Evolutionary conservation across 768 basidiomycete species (phyloP), one percentile per base, ranked within the genome.

Genomic region (Tephrocybe sp.): DNA sequence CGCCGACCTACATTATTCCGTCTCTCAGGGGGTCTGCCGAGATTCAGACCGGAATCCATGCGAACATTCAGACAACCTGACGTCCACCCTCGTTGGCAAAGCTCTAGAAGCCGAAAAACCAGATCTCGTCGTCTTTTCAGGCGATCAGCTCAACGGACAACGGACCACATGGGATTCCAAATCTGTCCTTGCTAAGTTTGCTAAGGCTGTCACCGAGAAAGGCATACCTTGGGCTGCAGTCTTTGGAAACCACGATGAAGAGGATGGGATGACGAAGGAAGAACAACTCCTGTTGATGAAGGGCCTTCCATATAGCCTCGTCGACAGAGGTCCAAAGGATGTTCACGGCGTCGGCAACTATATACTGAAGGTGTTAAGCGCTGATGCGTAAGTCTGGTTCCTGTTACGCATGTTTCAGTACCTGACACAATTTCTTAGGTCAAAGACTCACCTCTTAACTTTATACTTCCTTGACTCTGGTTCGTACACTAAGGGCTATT

Each of bases 91-190:
- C 44, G 71, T 99, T 36, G 80, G 75, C 6, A 78, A 70, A 33
- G 77, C 84, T 18, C 78, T 99, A 20, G 89, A 91, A 45, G 66
- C 72, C 12, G 93, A 96, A 69, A 85, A 88, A 60, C 96, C 96
- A 0, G 92, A 95, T 64, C 67, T 99, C 10, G 88, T 98, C 42
- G 86, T 99, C 7, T 94, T 98, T 61, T 85, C 81, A 0, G 96
- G 96, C 0, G 96, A 98, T 67, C 93, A 95, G 67, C 77, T 97
- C 21, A 97, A 96, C 58, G 95, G 94, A 0, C 94, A 98, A 67
- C 80, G 81, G 8, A 89, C 90, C 0, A 83, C 88, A 0, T 98
- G 94, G 90, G 93, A 97, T 55, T 76, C 91, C 1, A 84, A 85
- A 60, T 89, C 88, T 3, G 88, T 96, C 3, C 71, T 98, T 6